Evolutionary conservation across 208 protist species (phyloP), one percentile per base, ranked within the genome.

Genomic region (Angomonas deanei): DNA sequence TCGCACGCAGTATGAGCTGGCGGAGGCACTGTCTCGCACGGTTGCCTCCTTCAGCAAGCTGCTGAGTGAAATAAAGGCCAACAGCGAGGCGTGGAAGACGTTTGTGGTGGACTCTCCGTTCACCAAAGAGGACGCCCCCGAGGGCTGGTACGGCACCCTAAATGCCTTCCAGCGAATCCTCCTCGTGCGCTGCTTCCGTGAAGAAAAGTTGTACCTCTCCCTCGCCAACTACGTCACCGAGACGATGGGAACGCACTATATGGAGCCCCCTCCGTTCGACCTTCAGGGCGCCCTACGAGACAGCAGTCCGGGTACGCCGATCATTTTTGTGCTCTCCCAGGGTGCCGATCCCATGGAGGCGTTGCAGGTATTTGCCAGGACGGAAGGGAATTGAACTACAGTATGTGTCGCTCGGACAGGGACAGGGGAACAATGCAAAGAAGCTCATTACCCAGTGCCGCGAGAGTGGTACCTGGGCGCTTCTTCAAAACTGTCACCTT

Each of bases 291-390:
- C 93, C 15, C 84, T 97, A 47, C 65, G 64, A 31, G 96, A 98
- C 76, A 97, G 84, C 68, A 76, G 72, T 21, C 64, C 84, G 53
- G 61, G 82, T 56, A 91, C 92, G 39, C 97, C 97, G 13, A 90
- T 99, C 48, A 92, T 99, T 28, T 99, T 99, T 75, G 90, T 99
- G 13, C 93, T 99, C 6, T 99, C 97, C 11, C 87, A 96, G 49
- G 97, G 98, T 24, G 96, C 96, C 6, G 97, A 99, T 74, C 97
- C 97, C 39, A 97, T 97, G 74, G 82, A 85, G 10, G 78, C 84
- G 33, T 72, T 99, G 38, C 73, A 97, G 58, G 80, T 84, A 19
- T 98, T 97, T 66, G 97, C 97, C n/a, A 70, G 72, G 38, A 76
- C 82, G 6, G 88, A 94, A n/a, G 47, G 72, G 75, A 6, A 56